Percentiles rank a stretch among this genome's conserved stretches.
phyloP scores from a whole-genome alignment of 768 basidiomycete genomes.

The Postia placenta region DNA sequence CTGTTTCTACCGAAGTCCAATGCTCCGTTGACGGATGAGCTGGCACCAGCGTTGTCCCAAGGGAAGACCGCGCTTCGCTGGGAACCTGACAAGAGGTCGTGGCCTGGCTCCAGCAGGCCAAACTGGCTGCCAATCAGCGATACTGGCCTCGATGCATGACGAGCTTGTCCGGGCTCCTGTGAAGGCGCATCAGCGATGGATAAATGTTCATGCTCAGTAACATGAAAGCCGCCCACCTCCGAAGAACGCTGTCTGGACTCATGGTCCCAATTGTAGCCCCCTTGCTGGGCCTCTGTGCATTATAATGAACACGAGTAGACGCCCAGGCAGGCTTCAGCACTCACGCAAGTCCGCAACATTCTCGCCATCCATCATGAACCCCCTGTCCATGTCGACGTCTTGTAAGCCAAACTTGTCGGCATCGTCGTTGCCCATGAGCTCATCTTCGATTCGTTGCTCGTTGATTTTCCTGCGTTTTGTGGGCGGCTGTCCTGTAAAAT shows the following conservation, averaged over 20 bases:
- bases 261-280: slow-evolving; percentile 3
- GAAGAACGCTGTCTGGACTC: slow-evolving; percentile 43
- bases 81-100: slow-evolving; percentile 40
- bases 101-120: slow-evolving; percentile 30
- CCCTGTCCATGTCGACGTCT: slow-evolving; percentile 16
- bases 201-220: not conserved
- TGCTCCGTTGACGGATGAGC: slow-evolving; percentile 43
- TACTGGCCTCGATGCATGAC: slow-evolving; percentile 55
- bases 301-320: not conserved
- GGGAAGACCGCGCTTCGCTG: slow-evolving; percentile 72
- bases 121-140: slow-evolving; percentile 46
- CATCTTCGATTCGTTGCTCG: slow-evolving; percentile 9
- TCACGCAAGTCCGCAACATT: slow-evolving; percentile 10
- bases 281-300: not conserved
- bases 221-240: slow-evolving; percentile 37
- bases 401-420: not conserved
- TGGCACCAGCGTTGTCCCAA: slow-evolving; percentile 74
- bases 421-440: not conserved
- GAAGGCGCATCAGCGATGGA: not conserved
- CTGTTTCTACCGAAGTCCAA: slow-evolving; percentile 27
- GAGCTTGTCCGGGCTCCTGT: slow-evolving; percentile 84
- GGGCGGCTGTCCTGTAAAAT: slow-evolving; percentile 33
- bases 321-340: not conserved
- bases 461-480: slow-evolving; percentile 43
- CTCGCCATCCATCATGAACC: slow-evolving; percentile 14